These are phyloP conservation scores for Piper longum DNA, from an alignment of 164 flowering plant species.

Conservation along the genomic window DNA sequence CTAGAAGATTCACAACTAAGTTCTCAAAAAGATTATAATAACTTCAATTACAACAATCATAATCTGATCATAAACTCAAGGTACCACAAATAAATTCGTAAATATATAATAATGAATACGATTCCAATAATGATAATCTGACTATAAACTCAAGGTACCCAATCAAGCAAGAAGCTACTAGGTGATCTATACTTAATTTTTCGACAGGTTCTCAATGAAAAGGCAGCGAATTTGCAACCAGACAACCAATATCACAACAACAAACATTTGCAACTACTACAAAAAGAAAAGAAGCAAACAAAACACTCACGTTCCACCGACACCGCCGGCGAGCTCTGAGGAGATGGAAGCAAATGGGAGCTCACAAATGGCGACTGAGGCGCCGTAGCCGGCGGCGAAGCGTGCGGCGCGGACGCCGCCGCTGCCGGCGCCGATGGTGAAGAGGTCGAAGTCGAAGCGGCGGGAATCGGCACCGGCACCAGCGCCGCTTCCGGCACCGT, in stretches of 20 bases:
- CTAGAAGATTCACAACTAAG: too few species aligned
- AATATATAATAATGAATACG: background rate
- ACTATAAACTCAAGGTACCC: background rate
- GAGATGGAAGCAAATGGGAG: conserved; percentile 80
- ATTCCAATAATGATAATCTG: background rate
- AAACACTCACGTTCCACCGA: conserved; percentile 83
- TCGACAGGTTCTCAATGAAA: background rate
- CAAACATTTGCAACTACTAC: background rate
- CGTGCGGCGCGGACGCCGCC: conserved; percentile 78
- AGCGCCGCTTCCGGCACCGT: conserved; percentile 24
- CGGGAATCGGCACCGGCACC: conserved; percentile 31
- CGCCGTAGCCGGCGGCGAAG: conserved; percentile 55
- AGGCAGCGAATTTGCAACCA: background rate
- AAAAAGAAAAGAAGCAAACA: background rate
- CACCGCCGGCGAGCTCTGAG: conserved; percentile 78
- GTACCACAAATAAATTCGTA: too few species aligned
- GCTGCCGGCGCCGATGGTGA: conserved; percentile 75
- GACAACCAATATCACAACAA: background rate
- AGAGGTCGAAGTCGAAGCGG: conserved; percentile 57
- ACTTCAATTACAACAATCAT: too few species aligned
- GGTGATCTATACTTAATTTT: background rate
- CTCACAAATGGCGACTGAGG: conserved; percentile 63
- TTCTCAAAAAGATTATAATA: too few species aligned
- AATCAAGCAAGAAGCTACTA: background rate
- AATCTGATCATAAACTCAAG: too few species aligned